Conservation (phyloP, 2,329 filamentous ascomycete species). For the Fusarium camptoceras region DNA sequence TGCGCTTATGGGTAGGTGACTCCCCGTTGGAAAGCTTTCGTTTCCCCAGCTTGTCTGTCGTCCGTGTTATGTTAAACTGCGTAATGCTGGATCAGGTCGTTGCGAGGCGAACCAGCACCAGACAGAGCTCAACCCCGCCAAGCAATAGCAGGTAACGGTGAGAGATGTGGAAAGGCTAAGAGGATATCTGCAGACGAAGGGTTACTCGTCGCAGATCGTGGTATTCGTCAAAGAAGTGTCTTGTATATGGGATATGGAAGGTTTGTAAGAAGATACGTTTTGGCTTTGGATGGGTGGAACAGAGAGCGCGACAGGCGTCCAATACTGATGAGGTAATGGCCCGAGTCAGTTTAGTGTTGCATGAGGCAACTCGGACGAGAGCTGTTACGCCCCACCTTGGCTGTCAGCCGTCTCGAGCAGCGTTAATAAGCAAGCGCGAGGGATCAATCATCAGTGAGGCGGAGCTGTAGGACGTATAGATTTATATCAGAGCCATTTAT, state of each 20-base stretch:
- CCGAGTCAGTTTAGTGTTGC: conserved; percentile 28
- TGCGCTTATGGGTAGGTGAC: conserved; percentile 67
- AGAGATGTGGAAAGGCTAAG: conserved; percentile 6
- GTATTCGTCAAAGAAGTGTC: conserved; percentile 10
- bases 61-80: conserved; percentile 52
- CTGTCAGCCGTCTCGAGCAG: conserved; percentile 7
- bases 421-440: conserved; percentile 36
- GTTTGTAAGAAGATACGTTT: conserved; percentile 34
- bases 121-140: conserved; percentile 55
- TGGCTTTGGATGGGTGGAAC: conserved; percentile 23
- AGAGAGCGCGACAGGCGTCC: conserved; percentile 31
- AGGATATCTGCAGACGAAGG: conserved; percentile 25
- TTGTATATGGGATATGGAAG: conserved; percentile 25
- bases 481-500: not conserved
- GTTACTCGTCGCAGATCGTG: conserved; percentile 30
- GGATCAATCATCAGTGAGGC: not conserved
- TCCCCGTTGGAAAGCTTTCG: conserved; percentile 74
- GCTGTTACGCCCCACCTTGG: conserved; percentile 27
- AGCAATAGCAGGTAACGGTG: conserved; percentile 31
- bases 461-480: not conserved
- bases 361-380: conserved; percentile 32
- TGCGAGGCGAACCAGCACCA: conserved; percentile 49
- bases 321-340: conserved; percentile 48
- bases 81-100: conserved; percentile 40
- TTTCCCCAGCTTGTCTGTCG: conserved; percentile 70